Evolutionary conservation across 75 land plant species (phyloP).

Genomic region (Gnetum montanum): DNA sequence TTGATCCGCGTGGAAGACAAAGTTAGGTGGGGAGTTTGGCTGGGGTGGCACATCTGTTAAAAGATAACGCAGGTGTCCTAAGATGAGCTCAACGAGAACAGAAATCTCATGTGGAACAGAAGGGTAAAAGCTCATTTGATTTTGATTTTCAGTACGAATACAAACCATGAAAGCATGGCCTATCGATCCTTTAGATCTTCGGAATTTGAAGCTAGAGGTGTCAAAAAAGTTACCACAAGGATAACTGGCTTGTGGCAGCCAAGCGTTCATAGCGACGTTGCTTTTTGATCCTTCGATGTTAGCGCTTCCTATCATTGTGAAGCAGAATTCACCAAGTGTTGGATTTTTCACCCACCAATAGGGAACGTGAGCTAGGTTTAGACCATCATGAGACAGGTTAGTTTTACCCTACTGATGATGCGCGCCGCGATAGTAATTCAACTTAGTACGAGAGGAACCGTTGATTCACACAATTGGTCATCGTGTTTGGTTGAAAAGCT

Average conservation of each 20-base stretch:
- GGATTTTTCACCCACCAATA: slow-evolving; percentile 36
- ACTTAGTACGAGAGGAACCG: slow-evolving; percentile 48
- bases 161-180: too few relatives aligned
- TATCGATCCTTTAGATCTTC: slow-evolving; percentile 23
- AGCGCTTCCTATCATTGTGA: slow-evolving; percentile 29
- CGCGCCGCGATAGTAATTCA: slow-evolving; percentile 43
- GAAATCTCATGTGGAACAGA: too few relatives aligned
- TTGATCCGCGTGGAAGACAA: too few relatives aligned
- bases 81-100: too few relatives aligned
- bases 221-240: neutral
- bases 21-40: too few relatives aligned
- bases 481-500: slow-evolving; percentile 39
- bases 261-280: slow-evolving; percentile 8
- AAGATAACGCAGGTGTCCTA: too few relatives aligned
- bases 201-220: slow-evolving; percentile 1
- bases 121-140: too few relatives aligned
- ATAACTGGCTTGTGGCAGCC: slow-evolving; percentile 1
- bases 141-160: too few relatives aligned
- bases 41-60: too few relatives aligned
- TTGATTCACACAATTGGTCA: slow-evolving; percentile 38
- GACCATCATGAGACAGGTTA: slow-evolving; percentile 29
- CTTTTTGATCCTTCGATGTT: slow-evolving; percentile 17
- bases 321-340: slow-evolving; percentile 35
- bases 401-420: slow-evolving; percentile 29
- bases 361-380: slow-evolving; percentile 36